Percentiles rank a stretch among this genome's conserved stretches.
phyloP scores from a whole-genome alignment of 495 filamentous ascomycete species.

The Penicillium robsamsonii region DNA sequence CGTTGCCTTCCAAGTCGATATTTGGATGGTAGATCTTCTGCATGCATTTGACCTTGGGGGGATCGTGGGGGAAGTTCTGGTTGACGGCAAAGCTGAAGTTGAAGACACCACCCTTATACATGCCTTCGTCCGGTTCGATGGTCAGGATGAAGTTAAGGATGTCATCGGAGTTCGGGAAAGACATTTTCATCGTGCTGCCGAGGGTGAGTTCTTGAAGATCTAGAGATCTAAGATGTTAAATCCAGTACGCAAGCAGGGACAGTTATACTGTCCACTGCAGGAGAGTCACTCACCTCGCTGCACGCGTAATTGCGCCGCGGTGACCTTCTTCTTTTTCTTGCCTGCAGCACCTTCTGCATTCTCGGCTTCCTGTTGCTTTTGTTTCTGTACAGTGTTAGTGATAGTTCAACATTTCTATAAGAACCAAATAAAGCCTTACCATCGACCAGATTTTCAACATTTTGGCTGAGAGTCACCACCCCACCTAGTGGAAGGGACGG shows the following conservation, averaged over 20 bases:
- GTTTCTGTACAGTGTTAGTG: conserved; percentile 60
- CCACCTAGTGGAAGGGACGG: conserved; percentile 17
- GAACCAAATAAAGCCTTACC: conserved; percentile 53
- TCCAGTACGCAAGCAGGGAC: too few species aligned
- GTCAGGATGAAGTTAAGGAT: conserved; percentile 93
- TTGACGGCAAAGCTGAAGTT: conserved; percentile 89
- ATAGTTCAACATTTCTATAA: neutral
- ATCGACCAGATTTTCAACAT: conserved; percentile 99
- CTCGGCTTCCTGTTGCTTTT: conserved; percentile 85
- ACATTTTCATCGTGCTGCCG: conserved; percentile 85
- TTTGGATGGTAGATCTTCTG: conserved; percentile 99
- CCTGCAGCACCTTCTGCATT: conserved; percentile 76
- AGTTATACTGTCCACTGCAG: too few species aligned
- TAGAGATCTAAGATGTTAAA: too few species aligned
- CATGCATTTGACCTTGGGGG: conserved; percentile 94
- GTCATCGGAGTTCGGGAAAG: conserved; percentile 92
- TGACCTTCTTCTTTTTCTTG: conserved; percentile 96
- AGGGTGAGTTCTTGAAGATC: conserved; percentile 91
- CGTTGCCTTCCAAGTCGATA: conserved; percentile 96
- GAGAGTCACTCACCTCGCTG: conserved; percentile 71
- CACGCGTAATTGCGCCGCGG: conserved; percentile 89
- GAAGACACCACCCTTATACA: conserved; percentile 91
- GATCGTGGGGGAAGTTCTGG: conserved; percentile 95
- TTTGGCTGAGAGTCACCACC: conserved; percentile 42
- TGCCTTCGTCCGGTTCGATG: conserved; percentile 95